Conservation (phyloP, 2,329 filamentous ascomycete species). For the Westerdykella aurantiaca region DNA sequence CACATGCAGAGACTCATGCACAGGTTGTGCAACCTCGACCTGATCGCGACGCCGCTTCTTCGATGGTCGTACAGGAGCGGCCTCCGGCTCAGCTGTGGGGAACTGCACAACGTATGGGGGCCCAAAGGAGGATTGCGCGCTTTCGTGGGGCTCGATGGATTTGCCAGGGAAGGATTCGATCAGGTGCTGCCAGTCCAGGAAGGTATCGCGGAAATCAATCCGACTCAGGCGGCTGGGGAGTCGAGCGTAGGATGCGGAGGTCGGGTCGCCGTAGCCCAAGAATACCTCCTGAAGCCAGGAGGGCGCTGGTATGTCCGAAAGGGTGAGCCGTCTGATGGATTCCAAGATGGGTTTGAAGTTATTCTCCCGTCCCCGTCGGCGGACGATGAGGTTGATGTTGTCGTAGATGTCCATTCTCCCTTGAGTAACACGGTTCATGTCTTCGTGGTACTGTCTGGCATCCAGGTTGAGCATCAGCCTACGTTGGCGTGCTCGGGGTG, state of each 20-base stretch:
- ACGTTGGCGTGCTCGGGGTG: slow-evolving; percentile 55
- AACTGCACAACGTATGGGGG: slow-evolving; percentile 83
- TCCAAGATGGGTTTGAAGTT: slow-evolving; percentile 94
- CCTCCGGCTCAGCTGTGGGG: slow-evolving; percentile 32
- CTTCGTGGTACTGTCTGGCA: slow-evolving; percentile 66
- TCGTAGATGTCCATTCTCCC: slow-evolving; percentile 78
- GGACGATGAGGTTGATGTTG: slow-evolving; percentile 76
- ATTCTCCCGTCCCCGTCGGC: slow-evolving; percentile 82
- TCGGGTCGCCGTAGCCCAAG: slow-evolving; percentile 91
- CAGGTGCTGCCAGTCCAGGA: slow-evolving; percentile 91
- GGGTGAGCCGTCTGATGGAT: slow-evolving; percentile 78
- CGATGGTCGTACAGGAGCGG: slow-evolving; percentile 53
- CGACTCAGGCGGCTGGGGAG: slow-evolving; percentile 70
- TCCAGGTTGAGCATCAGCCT: slow-evolving; percentile 79
- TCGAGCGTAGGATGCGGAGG: slow-evolving; percentile 78
- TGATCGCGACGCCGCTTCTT: slow-evolving; percentile 84
- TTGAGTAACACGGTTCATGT: slow-evolving; percentile 59
- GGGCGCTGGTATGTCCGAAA: slow-evolving; percentile 80
- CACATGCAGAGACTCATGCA: slow-evolving; percentile 66
- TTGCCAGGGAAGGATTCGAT: slow-evolving; percentile 84
- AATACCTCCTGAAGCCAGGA: slow-evolving; percentile 96
- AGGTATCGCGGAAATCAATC: slow-evolving; percentile 89
- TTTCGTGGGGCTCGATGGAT: slow-evolving; percentile 71
- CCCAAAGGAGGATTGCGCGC: slow-evolving; percentile 66
- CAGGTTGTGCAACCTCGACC: slow-evolving; percentile 56